phyloP scores from a whole-genome alignment of 2,329 filamentous ascomycete genomes.

The Ascomycota sp. region DNA sequence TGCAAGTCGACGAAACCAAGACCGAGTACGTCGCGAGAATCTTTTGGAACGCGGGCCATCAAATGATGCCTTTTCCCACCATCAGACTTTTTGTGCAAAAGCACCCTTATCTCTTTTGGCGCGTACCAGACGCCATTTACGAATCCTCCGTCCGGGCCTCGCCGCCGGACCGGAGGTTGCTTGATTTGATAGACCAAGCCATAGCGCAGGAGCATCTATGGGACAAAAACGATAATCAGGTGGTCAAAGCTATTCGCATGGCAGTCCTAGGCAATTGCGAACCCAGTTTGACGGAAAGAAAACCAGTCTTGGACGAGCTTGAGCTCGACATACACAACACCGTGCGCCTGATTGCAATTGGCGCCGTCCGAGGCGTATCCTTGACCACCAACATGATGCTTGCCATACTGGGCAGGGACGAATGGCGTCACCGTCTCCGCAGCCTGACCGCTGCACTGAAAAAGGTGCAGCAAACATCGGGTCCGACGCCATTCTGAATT shows the following conservation, averaged over 20 bases:
- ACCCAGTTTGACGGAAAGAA: too few species aligned
- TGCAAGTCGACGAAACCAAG: slow-evolving; percentile 3
- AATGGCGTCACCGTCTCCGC: slow-evolving; percentile 11
- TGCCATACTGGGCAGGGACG: slow-evolving; percentile 13
- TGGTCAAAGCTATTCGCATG: slow-evolving; percentile 2
- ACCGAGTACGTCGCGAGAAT: slow-evolving; percentile 4
- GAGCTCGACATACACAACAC: slow-evolving; percentile 7
- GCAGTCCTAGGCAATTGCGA: too few species aligned
- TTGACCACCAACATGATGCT: slow-evolving; percentile 11
- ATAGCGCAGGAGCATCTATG: slow-evolving; percentile 4
- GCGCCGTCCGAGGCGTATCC: slow-evolving; percentile 8
- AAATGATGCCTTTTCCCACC: too few species aligned
- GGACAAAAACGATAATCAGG: slow-evolving; percentile 2
- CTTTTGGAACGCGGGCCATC: too few species aligned
- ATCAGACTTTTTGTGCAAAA: slow-evolving; percentile 5
- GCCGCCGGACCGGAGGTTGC: slow-evolving; percentile 4
- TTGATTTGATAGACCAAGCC: slow-evolving; percentile 7
- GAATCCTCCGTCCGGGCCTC: slow-evolving; percentile 6
- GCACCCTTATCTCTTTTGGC: slow-evolving; percentile 18
- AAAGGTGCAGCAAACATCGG: too few species aligned
- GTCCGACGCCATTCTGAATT: too few species aligned
- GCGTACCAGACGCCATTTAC: slow-evolving; percentile 12
- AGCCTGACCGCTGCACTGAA: too few species aligned
- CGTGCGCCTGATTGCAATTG: slow-evolving; percentile 12
- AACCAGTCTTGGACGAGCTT: slow-evolving; percentile 2